phyloP scores from a whole-genome alignment of 257 asterid species.

The Henckelia pumila region DNA sequence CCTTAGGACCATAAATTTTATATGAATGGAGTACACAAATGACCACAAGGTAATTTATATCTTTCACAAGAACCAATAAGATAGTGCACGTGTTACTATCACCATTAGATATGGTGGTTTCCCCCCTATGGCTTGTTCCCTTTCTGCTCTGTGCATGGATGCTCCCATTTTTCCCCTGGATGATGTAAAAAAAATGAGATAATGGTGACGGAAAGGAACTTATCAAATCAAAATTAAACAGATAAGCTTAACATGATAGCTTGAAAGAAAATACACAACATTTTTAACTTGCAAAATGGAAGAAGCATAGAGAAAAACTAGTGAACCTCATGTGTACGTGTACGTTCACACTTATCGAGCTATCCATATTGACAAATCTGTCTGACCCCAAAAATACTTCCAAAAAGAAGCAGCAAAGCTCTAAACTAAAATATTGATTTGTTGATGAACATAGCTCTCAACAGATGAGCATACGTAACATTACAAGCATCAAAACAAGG shows the following conservation, averaged over 20 bases:
- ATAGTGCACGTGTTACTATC: conserved; percentile 14
- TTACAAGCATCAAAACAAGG: neutral
- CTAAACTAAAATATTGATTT: neutral
- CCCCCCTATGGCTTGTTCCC: conserved; percentile 53
- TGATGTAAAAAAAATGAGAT: conserved; percentile 8
- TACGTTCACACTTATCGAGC: neutral
- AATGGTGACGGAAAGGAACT: neutral
- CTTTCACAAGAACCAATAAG: neutral
- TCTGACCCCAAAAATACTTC: neutral
- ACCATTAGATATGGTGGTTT: conserved; percentile 75
- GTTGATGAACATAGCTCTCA: conserved; percentile 8
- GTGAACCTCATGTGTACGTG: conserved; percentile 8
- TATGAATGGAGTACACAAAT: neutral
- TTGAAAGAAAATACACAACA: neutral
- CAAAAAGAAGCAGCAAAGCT: neutral
- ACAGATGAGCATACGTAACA: neutral
- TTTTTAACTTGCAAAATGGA: neutral
- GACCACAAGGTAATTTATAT: neutral
- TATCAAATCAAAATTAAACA: neutral
- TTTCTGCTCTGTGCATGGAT: conserved; percentile 48
- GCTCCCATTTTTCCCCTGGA: conserved; percentile 84
- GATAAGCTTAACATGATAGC: neutral
- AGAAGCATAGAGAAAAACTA: conserved; percentile 8
- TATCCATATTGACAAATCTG: neutral
- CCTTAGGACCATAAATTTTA: neutral